Percentiles rank a stretch among this genome's conserved stretches.
Evolutionary conservation across 2,329 filamentous ascomycete species (phyloP).

Genomic region (Penicillium sp.): DNA sequence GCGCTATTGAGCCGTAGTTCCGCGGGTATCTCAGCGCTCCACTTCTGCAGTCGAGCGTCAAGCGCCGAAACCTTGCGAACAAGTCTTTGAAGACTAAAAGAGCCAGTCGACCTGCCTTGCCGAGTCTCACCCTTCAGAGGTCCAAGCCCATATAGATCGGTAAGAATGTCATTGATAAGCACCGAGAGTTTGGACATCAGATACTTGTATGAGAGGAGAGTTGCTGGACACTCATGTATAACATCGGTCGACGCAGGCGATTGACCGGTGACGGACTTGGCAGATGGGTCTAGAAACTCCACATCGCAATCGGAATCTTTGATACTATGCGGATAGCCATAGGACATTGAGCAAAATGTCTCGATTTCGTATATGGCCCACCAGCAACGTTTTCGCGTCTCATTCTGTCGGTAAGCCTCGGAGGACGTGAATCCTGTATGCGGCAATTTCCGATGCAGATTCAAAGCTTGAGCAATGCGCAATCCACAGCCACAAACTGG

Average conservation of each 20-base stretch:
- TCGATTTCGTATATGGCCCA: constrained; percentile 53
- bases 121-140: constrained; percentile 1
- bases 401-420: constrained; percentile 18
- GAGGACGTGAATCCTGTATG: background rate
- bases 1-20: constrained; percentile 12
- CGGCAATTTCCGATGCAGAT: constrained; percentile 36
- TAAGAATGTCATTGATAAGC: constrained; percentile 24
- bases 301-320: constrained; percentile 42
- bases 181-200: constrained; percentile 35
- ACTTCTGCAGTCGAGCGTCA: constrained; percentile 19
- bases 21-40: constrained; percentile 27
- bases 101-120: background rate
- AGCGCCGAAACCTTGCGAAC: constrained; percentile 16
- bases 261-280: constrained; percentile 14
- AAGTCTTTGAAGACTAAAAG: constrained; percentile 8
- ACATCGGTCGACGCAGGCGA: constrained; percentile 18
- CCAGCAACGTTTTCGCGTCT: constrained; percentile 47
- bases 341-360: constrained; percentile 50
- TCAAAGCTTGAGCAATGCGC: constrained; percentile 45
- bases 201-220: constrained; percentile 34
- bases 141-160: constrained; percentile 29
- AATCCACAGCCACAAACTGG: constrained; percentile 47
- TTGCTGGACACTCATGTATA: constrained; percentile 18
- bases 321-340: constrained; percentile 47
- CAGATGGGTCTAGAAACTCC: constrained; percentile 36